Conservation (phyloP, 2,329 filamentous ascomycete species). For the Fusarium pininemorale region DNA sequence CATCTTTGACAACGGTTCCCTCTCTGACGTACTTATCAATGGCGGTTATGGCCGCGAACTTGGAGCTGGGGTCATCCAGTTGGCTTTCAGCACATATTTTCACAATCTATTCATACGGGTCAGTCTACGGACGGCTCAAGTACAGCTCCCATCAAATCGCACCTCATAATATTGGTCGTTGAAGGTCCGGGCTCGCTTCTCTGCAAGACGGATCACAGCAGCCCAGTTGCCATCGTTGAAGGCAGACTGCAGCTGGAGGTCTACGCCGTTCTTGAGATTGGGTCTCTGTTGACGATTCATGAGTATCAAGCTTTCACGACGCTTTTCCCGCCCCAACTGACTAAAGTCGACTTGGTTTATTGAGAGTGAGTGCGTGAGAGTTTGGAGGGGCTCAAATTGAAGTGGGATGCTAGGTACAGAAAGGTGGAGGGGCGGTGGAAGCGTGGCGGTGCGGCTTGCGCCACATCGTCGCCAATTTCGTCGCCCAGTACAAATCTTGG, state of each 20-base stretch:
- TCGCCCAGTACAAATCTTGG: background rate
- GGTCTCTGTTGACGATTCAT: constrained; percentile 50
- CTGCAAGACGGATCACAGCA: constrained; percentile 60
- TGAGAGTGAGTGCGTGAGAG: constrained; percentile 24
- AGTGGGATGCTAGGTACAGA: constrained; percentile 23
- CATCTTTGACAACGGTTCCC: constrained; percentile 57
- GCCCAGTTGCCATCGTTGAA: constrained; percentile 65
- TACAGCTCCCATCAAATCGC: background rate
- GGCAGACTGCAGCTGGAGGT: constrained; percentile 64
- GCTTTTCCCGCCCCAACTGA: constrained; percentile 11
- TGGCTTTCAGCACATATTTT: constrained; percentile 62
- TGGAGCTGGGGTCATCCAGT: constrained; percentile 59
- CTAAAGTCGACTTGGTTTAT: constrained; percentile 21
- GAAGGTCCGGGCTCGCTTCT: constrained; percentile 58
- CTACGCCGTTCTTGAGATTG: constrained; percentile 59
- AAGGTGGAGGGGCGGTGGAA: constrained; percentile 23
- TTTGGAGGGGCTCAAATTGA: constrained; percentile 39
- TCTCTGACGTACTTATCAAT: constrained; percentile 59
- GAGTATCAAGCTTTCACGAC: constrained; percentile 21
- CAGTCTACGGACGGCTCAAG: background rate
- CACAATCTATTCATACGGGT: constrained; percentile 49
- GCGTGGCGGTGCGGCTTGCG: constrained; percentile 11
- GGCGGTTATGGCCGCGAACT: constrained; percentile 54
- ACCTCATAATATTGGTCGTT: constrained; percentile 68
- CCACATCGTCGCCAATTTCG: background rate